A percentile compares a stretch with the other conserved stretches of the same genome.
These are phyloP conservation scores for Fusarium sp. DNA, from an alignment of 2,329 filamentous ascomycete genomes.

Conservation along the genomic window DNA sequence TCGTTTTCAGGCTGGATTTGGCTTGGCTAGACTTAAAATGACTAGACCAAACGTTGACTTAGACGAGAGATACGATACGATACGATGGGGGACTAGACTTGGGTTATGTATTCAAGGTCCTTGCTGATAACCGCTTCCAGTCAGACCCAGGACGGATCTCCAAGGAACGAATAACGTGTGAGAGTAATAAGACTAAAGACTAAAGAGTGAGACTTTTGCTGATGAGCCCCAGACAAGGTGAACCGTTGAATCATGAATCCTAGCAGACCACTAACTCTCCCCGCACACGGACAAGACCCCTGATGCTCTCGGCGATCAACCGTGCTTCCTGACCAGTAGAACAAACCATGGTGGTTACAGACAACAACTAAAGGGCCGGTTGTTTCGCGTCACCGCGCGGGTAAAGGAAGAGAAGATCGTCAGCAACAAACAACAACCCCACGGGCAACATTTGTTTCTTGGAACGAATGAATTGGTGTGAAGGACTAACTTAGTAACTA, in stretches of 20 bases:
- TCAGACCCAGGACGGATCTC: constrained; percentile 1
- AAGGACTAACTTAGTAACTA: neutral
- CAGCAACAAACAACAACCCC: neutral
- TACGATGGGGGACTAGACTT: constrained; percentile 8
- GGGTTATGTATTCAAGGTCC: constrained; percentile 20
- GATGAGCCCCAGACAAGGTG: constrained; percentile 30
- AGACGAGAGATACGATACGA: constrained; percentile 11
- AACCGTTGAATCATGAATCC: constrained; percentile 23
- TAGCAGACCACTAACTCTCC: neutral
- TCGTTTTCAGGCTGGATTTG: constrained; percentile 32
- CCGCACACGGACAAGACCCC: constrained; percentile 24
- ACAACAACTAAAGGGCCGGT: constrained; percentile 16
- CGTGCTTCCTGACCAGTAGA: constrained; percentile 33
- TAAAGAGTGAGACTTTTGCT: constrained; percentile 21
- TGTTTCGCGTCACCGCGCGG: constrained; percentile 45
- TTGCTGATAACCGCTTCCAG: constrained; percentile 14
- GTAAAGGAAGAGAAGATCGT: constrained; percentile 20
- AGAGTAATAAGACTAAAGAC: constrained; percentile 8
- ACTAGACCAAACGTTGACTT: constrained; percentile 9
- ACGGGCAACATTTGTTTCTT: constrained; percentile 3
- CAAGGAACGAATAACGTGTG: constrained; percentile 26
- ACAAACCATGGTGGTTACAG: constrained; percentile 34
- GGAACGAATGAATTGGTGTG: neutral
- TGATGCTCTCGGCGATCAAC: constrained; percentile 29
- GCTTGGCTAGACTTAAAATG: constrained; percentile 18